Evolutionary conservation across 2,329 filamentous ascomycete species (phyloP), one percentile per base, ranked within the genome.

Genomic region (Paraphoma chrysanthemicola): DNA sequence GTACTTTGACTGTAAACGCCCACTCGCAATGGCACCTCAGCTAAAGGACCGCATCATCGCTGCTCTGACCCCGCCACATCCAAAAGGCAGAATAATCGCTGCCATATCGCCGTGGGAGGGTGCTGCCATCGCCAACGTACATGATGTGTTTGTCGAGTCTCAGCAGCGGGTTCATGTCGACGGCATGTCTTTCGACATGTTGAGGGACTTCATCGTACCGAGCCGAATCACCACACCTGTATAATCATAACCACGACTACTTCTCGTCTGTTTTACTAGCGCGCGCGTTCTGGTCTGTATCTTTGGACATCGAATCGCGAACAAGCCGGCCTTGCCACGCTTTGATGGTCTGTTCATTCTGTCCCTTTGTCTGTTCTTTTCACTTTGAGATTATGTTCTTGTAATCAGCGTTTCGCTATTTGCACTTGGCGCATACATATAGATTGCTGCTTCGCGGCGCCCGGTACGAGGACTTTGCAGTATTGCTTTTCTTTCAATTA

Each of bases 111-210:
- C 74, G 1, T 77, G 72, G 56, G 72, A 76, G 51, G 71, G 69
- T 0, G 57, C 47, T 9, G 59, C 71, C 0, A 48, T 76, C 3
- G 53, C 69, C 6, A 69, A 67, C 31, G 70, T 75, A 0, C 69
- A 75, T 48, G 64, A 76, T 46, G 63, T 74, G 1, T 63, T 68
- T 33, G 59, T 75, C 16, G 70, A 77, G 43, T 69, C 70, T 17
- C 70, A 73, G 29, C 70, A 73, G 3, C 58, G 71, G 11, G 67
- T 77, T 12, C 60, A 65, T 10, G 68, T 76, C 23, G 73, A 77
- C 43, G 74, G 74, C 46, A 66, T 75, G 64, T 70, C 71, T 0
- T 76, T 77, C 45, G 74, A 77, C 49, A 71, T 77, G 64, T 46
- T 74, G 5, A 56, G 64, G 44, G 68, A 74, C 53, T 66, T 74